Percentiles rank a stretch among this genome's conserved stretches.
These are phyloP conservation scores for Paramyrothecium roridum DNA, from an alignment of 2,329 filamentous ascomycete species.

Conservation along the genomic window DNA sequence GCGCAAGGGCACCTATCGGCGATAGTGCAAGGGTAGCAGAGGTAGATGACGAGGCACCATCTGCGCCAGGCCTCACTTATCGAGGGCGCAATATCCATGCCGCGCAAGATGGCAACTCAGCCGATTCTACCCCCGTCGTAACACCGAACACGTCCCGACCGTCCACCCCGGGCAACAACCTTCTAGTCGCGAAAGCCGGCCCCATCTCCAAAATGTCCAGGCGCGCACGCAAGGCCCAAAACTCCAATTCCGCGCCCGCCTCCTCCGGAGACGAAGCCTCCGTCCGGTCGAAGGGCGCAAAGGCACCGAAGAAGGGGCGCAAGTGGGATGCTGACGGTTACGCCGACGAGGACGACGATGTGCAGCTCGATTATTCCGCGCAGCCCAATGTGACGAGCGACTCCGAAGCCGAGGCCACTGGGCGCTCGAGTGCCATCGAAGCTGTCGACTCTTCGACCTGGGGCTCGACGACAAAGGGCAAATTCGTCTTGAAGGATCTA, in stretches of 20 bases:
- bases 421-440: constrained; percentile 61
- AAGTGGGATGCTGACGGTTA: constrained; percentile 90
- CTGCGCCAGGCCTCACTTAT: constrained; percentile 36
- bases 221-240: constrained; percentile 68
- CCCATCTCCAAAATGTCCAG: constrained; percentile 77
- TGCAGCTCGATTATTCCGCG: constrained; percentile 87
- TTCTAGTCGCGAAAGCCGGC: constrained; percentile 68
- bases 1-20: constrained; percentile 23
- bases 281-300: constrained; percentile 48
- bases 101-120: constrained; percentile 43
- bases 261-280: constrained; percentile 83
- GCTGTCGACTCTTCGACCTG: constrained; percentile 75
- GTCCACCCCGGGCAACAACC: constrained; percentile 66
- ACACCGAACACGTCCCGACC: constrained; percentile 78
- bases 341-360: constrained; percentile 77
- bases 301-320: constrained; percentile 81
- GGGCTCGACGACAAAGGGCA: constrained; percentile 83
- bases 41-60: constrained; percentile 15
- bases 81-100: constrained; percentile 32
- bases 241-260: constrained; percentile 60
- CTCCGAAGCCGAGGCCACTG: constrained; percentile 46
- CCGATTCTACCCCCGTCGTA: constrained; percentile 66
- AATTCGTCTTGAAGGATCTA: constrained; percentile 90
- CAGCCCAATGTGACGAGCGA: constrained; percentile 50
- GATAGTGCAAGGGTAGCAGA: constrained; percentile 29